A percentile compares a stretch with the other conserved stretches of the same genome.
Conservation (phyloP, 805 yeast genomes). For the Lipomyces sp. region DNA sequence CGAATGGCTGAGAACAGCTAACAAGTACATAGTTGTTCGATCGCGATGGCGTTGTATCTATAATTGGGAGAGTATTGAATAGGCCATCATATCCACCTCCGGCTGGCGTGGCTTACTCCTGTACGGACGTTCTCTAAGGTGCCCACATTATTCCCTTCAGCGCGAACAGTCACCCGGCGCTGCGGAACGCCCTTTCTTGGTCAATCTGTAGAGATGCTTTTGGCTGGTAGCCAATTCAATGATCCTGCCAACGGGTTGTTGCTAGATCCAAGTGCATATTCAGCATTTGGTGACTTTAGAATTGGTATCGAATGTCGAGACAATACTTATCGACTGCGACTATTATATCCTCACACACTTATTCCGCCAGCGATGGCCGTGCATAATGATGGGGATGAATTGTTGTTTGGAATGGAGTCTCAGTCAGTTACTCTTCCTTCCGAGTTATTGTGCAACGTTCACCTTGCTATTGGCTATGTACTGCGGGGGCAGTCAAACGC, state of each 20-base stretch:
- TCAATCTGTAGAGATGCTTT: not conserved
- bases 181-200: slow-evolving; percentile 1
- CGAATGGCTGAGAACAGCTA: not conserved
- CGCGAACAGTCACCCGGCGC: not conserved
- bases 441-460: not conserved
- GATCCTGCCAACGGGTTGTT: slow-evolving; percentile 4
- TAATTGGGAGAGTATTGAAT: not conserved
- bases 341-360: no score
- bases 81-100: not conserved
- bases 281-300: not conserved
- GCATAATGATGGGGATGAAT: not conserved
- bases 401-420: not conserved
- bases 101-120: not conserved
- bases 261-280: not conserved
- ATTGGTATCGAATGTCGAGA: slow-evolving; percentile 1
- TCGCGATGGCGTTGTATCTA: slow-evolving; percentile 4
- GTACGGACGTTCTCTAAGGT: not conserved
- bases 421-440: not conserved
- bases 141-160: slow-evolving; percentile 3
- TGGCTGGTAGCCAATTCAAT: not conserved
- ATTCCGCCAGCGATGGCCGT: no score
- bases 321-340: not conserved
- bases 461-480: slow-evolving; percentile 1
- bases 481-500: not conserved
- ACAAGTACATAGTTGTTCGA: slow-evolving; percentile 3